Percentiles rank a stretch among this genome's conserved stretches.
These are phyloP conservation scores for Zalerion maritima DNA, from an alignment of 495 filamentous ascomycete genomes.

Conservation along the genomic window DNA sequence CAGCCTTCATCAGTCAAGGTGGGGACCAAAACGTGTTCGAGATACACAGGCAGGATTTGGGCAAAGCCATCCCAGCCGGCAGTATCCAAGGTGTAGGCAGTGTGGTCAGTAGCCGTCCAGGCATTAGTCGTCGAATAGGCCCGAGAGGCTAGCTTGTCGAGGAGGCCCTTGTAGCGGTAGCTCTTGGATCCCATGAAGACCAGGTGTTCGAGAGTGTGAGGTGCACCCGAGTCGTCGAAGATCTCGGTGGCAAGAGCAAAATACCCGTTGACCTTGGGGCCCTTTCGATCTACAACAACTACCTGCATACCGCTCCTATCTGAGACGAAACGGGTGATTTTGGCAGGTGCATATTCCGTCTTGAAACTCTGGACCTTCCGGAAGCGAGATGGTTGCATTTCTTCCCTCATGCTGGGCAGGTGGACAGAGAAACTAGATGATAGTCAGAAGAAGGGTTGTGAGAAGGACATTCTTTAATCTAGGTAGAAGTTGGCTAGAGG, in stretches of 20 bases:
- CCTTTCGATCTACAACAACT: slow-evolving; percentile 78
- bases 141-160: slow-evolving; percentile 85
- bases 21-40: slow-evolving; percentile 86
- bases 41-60: slow-evolving; percentile 84
- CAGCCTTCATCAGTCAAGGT: slow-evolving; percentile 86
- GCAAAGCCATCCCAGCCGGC: slow-evolving; percentile 96
- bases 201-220: slow-evolving; percentile 92
- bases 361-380: slow-evolving; percentile 71
- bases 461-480: too few species aligned
- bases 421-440: neutral
- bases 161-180: slow-evolving; percentile 84
- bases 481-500: too few species aligned
- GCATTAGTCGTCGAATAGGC: slow-evolving; percentile 93
- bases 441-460: neutral
- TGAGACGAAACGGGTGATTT: slow-evolving; percentile 68
- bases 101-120: slow-evolving; percentile 90
- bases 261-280: slow-evolving; percentile 86
- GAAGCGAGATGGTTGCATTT: slow-evolving; percentile 38
- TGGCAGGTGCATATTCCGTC: slow-evolving; percentile 72
- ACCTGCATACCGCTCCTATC: slow-evolving; percentile 86
- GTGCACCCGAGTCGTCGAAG: slow-evolving; percentile 87
- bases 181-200: slow-evolving; percentile 95
- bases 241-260: slow-evolving; percentile 96
- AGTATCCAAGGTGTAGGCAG: slow-evolving; percentile 88
- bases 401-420: slow-evolving; percentile 12